Base-by-base conservation (phyloP, 352 stramenopile genomes). In the Phytopythium litorale region DNA sequence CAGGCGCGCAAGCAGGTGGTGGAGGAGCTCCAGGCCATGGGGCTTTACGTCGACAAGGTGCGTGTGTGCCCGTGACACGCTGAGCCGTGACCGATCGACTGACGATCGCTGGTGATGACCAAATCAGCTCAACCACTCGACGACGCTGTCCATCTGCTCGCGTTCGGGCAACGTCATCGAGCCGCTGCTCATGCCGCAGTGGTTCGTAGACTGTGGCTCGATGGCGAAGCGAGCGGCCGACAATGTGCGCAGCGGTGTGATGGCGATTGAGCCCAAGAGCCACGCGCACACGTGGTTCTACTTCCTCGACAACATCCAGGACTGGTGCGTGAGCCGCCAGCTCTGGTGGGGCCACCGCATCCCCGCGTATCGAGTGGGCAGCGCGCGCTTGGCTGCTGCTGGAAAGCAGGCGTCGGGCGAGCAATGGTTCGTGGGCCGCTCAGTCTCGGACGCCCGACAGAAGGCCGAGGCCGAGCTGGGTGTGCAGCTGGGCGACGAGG, bases 291-390 rank as follows among this genome's bases (percentile, higher is more conserved):
- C 96, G 45, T 99, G 96, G 96, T 99, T 98, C 73, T 90, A 92
- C 64, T 99, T 98, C 83, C 75, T 99, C 25, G 97, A 99, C 62
- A 99, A 99, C 72, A 99, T 99, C 68, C 90, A 97, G 32, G 97
- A 99, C 78, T 99, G 98, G 98, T 99, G 98, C 65, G 84, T 99
- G 50, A 99, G 92, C 71, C 91, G 98, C 18, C 98, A 99, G 75
- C 85, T 99, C 3, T 99, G 98, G 98, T 99, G 98, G 98, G 98
- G 98, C 30, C 98, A 99, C 75, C 97, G 98, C 50, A 99, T 99
- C 61, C 98, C 98, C 9, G 98, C 98, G 11, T 99, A 98, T 80
- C 84, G 92, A 59, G 35, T 98, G 64, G 90, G 75, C 55, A 75
- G 69, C 54, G 79, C 91, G 64, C 35, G 54, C 15, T 15, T 60